Base-by-base conservation (phyloP, 2,329 filamentous ascomycete genomes). In the Paramyrothecium sp. region DNA sequence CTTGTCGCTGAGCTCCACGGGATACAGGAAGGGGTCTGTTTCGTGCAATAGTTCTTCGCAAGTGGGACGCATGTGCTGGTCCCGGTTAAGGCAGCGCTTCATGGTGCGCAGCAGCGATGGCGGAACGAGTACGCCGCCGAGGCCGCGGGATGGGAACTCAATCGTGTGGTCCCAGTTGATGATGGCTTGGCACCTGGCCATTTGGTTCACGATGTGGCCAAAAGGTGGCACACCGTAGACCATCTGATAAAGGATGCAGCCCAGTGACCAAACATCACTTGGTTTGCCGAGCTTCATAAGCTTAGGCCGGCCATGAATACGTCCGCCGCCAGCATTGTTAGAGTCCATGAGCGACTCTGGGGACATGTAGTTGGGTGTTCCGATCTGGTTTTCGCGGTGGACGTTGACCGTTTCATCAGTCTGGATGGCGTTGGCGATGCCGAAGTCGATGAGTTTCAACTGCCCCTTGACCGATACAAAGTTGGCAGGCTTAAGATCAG, bases 291-390 rank as follows among this genome's bases (percentile, higher is more conserved):
- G 81, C 71, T 97, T 97, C 88, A 97, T 95, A 59, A 97, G 81
- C 72, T 93, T 96, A 16, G 86, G 82, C 21, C 75, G 70, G 4
- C 73, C 74, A 2, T 70, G 71, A 2, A 73, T 60, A 10, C 76
- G 62, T 56, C 77, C 66, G 58, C 79, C 86, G 56, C 78, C 75
- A 19, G 80, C 72, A 55, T 87, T 88, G 64, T 96, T 96, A 23
- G 88, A 90, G 74, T 98, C 95, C 70, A 96, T 87, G 52, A 99
- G 83, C 2, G 90, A 92, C 75, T 99, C 95, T 0, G 95, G 95
- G 1, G 92, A 96, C 95, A 99, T 99, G 79, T 97, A 99, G 73
- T 96, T 99, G 3, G 95, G 93, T 0, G 95, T 99, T 56, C 96
- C 95, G 61, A 98, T 88, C 75, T 98, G 92, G 12, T 89, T 91